A percentile compares a stretch with the other conserved stretches of the same genome.
Conservation (phyloP, 2,329 filamentous ascomycete species). For the Pseudogymnoascus sp. region DNA sequence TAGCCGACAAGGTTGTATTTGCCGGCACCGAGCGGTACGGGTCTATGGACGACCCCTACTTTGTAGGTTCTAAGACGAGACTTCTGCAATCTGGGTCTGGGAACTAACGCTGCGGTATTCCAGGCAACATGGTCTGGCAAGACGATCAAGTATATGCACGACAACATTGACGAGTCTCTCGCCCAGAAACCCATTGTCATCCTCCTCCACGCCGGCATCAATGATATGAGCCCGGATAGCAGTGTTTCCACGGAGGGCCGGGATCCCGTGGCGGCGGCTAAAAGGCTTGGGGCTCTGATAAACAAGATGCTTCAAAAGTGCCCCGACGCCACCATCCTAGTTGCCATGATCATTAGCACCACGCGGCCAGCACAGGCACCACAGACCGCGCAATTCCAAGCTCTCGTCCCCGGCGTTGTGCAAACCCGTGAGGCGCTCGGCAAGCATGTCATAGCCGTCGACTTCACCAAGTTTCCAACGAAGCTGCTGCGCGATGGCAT, state of each 20-base stretch:
- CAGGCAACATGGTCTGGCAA: conserved; percentile 30
- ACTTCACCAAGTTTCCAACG: neutral
- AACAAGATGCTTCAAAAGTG: conserved; percentile 26
- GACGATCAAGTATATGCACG: conserved; percentile 26
- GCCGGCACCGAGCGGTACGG: conserved; percentile 29
- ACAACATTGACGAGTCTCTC: conserved; percentile 16
- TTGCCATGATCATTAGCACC: conserved; percentile 30
- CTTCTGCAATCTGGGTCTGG: neutral
- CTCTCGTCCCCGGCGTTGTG: neutral
- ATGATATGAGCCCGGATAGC: conserved; percentile 23
- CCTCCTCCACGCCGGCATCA: conserved; percentile 30
- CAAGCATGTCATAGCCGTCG: neutral
- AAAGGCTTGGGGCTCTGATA: conserved; percentile 28
- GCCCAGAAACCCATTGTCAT: conserved; percentile 27
- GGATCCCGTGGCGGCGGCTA: conserved; percentile 25
- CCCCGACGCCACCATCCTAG: conserved; percentile 30
- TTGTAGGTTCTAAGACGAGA: neutral
- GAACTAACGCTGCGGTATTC: neutral
- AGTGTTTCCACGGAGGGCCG: conserved; percentile 11
- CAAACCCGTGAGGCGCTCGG: neutral
- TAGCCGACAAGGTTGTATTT: conserved; percentile 22
- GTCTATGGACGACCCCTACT: conserved; percentile 27
- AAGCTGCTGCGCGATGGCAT: neutral
- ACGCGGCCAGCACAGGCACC: neutral
- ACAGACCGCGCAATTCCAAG: neutral